Base-by-base conservation (phyloP, 176 grass and related monocot species). In the Luzula sylvatica region DNA sequence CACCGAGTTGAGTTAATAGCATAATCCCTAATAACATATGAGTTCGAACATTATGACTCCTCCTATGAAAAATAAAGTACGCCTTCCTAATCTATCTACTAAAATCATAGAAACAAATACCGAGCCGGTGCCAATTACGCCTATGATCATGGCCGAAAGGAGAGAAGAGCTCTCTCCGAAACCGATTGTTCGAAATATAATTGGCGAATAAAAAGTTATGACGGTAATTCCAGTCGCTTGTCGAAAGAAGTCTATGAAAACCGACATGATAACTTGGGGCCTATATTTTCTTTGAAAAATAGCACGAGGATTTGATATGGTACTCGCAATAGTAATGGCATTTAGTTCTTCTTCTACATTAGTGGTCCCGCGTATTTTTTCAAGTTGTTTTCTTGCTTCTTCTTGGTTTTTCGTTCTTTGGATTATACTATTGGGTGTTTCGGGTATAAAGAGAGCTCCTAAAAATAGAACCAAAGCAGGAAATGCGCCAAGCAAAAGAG, bases 111-210 rank as follows among this genome's bases (percentile, higher is more conserved):
- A 58, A 0, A 53, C 0, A 14, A 66, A 5, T 0, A 69, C 51
- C 1, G 60, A 43, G 0, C 0, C 59, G 7, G 52, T 63, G 20
- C 26, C 58, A 3, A 79, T 50, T 1, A 68, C 62, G 2, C 79
- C 70, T 1, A 56, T 76, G 18, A 83, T 55, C 15, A 65, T 75
- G 0, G 85, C 21, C 5, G 67, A 80, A 1, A 80, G 38, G 0
- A 89, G 71, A 6, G 85, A 73, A 41, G 79, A 65, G 71, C 79
- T n/a, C n/a, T n/a, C n/a, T n/a, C n/a, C n/a, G n/a, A n/a, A n/a
- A n/a, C n/a, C n/a, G n/a, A n/a, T n/a, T n/a, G n/a, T n/a, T n/a
- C n/a, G n/a, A n/a, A n/a, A n/a, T n/a, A n/a, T n/a, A n/a, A n/a
- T n/a, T n/a, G n/a, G n/a, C n/a, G n/a, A n/a, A n/a, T n/a, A n/a